Conservation (phyloP, 202 grass and related monocot genomes). For the Setaria italica region DNA sequence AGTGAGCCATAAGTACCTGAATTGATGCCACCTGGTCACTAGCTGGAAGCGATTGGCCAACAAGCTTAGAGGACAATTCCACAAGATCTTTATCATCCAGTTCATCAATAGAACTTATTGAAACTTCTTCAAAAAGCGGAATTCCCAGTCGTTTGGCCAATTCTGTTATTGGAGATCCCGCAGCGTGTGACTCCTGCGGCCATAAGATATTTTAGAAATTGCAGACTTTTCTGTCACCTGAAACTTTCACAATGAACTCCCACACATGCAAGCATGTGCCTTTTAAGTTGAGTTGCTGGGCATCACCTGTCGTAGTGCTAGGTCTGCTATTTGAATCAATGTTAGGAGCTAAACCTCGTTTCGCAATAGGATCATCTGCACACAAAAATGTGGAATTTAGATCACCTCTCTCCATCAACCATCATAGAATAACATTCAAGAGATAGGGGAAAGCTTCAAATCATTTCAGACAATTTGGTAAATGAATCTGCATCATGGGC, state of each 20-base stretch:
- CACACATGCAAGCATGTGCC: conserved; percentile 52
- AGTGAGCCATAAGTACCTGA: conserved; percentile 58
- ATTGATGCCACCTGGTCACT: conserved; percentile 67
- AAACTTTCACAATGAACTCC: conserved; percentile 16
- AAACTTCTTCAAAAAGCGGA: conserved; percentile 64
- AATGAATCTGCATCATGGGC: background rate
- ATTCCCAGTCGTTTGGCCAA: conserved; percentile 81
- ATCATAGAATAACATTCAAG: conserved; percentile 7
- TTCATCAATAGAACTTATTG: conserved; percentile 73
- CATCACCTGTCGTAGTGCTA: conserved; percentile 43
- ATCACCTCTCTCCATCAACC: conserved; percentile 3
- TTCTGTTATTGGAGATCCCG: conserved; percentile 56
- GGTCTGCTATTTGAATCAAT: conserved; percentile 59
- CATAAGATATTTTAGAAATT: conserved; percentile 32
- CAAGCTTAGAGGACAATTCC: conserved; percentile 67
- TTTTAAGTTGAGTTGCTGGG: conserved; percentile 48
- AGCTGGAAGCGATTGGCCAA: conserved; percentile 68
- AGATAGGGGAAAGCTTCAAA: background rate
- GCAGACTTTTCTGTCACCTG: background rate
- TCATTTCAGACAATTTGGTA: conserved; percentile 8
- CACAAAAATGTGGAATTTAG: conserved; percentile 36
- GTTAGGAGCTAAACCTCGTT: conserved; percentile 57
- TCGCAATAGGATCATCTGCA: conserved; percentile 91
- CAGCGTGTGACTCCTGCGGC: conserved; percentile 43
- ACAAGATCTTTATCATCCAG: conserved; percentile 78